Evolutionary conservation across 176 grass and related monocot species (phyloP).

Genomic region (Phragmites australis): DNA sequence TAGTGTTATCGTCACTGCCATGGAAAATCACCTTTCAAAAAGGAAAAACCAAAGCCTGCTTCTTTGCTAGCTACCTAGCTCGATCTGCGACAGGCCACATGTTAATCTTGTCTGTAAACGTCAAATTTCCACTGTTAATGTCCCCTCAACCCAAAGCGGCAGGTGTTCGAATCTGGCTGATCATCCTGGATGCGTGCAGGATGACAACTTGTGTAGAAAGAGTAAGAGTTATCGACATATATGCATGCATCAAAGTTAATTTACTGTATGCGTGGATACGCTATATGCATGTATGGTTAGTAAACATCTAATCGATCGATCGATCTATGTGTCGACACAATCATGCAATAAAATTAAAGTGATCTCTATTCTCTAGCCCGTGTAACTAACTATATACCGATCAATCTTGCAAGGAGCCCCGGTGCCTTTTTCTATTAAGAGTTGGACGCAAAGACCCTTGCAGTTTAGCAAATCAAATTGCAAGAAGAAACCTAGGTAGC

Average conservation of each 20-base stretch:
- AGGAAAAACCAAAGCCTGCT: not conserved
- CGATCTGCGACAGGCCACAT: not conserved
- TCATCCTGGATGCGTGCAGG: conserved; percentile 20
- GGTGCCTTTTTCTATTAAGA: conserved; percentile 22
- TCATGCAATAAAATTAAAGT: too few relatives aligned
- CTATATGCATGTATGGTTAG: not conserved
- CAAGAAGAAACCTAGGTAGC: conserved; percentile 4
- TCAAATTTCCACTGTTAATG: conserved; percentile 12
- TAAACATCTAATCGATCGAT: conserved; percentile 8
- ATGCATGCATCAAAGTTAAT: not conserved
- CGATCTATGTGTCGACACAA: not conserved
- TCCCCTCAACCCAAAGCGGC: conserved; percentile 8
- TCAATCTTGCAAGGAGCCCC: not conserved
- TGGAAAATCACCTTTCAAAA: conserved; percentile 25
- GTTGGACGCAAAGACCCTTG: conserved; percentile 19
- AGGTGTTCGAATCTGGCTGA: conserved; percentile 20
- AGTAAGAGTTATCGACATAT: not conserved
- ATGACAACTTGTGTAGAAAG: conserved; percentile 7
- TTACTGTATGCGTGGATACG: not conserved
- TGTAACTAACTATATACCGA: not conserved
- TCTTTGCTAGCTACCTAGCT: not conserved
- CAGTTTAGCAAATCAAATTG: conserved; percentile 37
- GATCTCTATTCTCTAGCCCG: not conserved
- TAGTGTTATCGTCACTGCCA: not conserved
- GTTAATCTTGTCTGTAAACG: conserved; percentile 1